Base-by-base conservation (phyloP, 805 yeast genomes). In the Monosporozyma unispora region DNA sequence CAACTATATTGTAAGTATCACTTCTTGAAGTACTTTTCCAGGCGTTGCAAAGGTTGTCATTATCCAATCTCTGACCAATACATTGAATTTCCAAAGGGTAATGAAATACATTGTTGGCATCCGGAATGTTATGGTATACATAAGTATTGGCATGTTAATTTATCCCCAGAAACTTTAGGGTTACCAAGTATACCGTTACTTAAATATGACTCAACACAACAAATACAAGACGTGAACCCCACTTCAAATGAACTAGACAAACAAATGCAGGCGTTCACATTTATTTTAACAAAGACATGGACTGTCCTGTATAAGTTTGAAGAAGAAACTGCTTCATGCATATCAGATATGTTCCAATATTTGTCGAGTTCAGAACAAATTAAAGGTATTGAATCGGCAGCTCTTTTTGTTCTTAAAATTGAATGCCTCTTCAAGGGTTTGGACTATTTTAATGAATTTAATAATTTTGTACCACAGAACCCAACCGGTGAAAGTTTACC, bases 71-170 rank as follows among this genome's bases (percentile, higher is more conserved):
- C 95, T 35, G 89, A 89, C 62, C 98, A 93, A 63, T 93, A 89
- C 66, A 96, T 91, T 35, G 96, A 91, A 66, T 80, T 91, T 43
- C 87, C 81, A 52, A 76, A 93, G 57, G 96, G 96, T 46, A 96
- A 96, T 21, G 77, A 83, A 57, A 84, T 86, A 51, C 96, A 90
- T 65, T 95, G 88, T 63, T 93, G 99, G 99, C 99, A 93, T 68
- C 98, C 97, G 1, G 98, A 95, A 64, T 93, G 99, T 71, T 93
- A 89, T 63, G 95, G 95, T 89, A 95, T 93, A 45, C 90, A 86
- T 71, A 90, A 90, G 66, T 90, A 88, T 61, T 93, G 99, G 99
- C 89, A 88, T 62, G 95, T 90, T 19, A 77, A 82, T 50, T 72
- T 93, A 21, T 76, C 84, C 1, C 75, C 84, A 0, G 82, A 77